Conservation (phyloP, 768 basidiomycete species). For the Cyclocybe aegerita region DNA sequence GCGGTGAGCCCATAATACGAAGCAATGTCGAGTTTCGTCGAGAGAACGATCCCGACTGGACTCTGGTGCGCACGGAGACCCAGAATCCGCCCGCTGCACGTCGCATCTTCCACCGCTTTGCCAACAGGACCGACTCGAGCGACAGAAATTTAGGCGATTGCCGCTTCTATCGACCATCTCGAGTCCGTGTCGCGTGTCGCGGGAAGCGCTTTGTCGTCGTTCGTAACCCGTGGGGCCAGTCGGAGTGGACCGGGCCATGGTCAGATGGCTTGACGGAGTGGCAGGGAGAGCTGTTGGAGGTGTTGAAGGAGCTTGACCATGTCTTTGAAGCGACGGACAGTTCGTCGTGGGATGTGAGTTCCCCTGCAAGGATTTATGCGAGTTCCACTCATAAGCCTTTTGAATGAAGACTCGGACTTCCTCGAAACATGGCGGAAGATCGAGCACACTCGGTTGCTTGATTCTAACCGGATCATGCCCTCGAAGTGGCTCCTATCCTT, state of each 20-base stretch:
- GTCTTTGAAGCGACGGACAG: slow-evolving; percentile 36
- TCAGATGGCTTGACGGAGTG: slow-evolving; percentile 43
- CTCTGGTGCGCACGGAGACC: slow-evolving; percentile 23
- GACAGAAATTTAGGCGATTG: slow-evolving; percentile 50
- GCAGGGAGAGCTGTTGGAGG: slow-evolving; percentile 37
- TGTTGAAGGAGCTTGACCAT: slow-evolving; percentile 32
- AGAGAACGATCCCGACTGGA: slow-evolving; percentile 37
- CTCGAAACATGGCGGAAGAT: slow-evolving; percentile 34
- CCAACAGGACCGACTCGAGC: slow-evolving; percentile 23
- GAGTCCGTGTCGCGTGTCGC: slow-evolving; percentile 34
- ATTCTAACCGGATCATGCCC: slow-evolving; percentile 38
- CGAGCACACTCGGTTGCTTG: slow-evolving; percentile 39
- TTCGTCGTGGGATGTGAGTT: slow-evolving; percentile 42
- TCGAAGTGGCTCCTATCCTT: slow-evolving; percentile 42
- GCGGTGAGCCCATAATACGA: slow-evolving; percentile 37
- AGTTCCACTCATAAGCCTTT: not conserved
- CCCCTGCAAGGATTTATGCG: not conserved
- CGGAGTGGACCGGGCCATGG: slow-evolving; percentile 44
- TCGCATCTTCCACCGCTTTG: slow-evolving; percentile 48
- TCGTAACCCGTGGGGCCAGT: slow-evolving; percentile 42
- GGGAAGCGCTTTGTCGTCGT: slow-evolving; percentile 40
- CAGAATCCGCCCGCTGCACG: slow-evolving; percentile 35
- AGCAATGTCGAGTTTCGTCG: slow-evolving; percentile 55
- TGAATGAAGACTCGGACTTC: slow-evolving; percentile 33
- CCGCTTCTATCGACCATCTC: slow-evolving; percentile 53